Evolutionary conservation across 495 filamentous ascomycete genomes (phyloP).

Genomic region (Friedmanniomyces endolithicus): DNA sequence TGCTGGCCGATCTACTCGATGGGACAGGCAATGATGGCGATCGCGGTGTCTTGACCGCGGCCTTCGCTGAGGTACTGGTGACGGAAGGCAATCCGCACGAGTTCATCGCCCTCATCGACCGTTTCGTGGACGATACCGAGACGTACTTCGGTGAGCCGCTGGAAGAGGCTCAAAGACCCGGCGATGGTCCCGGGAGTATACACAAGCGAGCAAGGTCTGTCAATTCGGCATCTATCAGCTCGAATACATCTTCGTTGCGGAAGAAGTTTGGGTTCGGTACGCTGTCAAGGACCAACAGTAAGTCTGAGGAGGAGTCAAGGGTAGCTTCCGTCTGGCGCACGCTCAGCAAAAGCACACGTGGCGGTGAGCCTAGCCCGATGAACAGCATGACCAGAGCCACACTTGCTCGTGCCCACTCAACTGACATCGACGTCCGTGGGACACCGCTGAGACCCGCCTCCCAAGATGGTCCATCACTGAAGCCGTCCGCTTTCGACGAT

Average conservation of each 20-base stretch:
- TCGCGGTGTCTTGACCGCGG: conserved; percentile 75
- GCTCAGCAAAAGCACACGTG: conserved; percentile 67
- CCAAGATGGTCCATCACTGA: conserved; percentile 40
- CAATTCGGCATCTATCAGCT: conserved; percentile 47
- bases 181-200: conserved; percentile 35
- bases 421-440: conserved; percentile 52
- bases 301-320: conserved; percentile 54
- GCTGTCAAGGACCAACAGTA: conserved; percentile 65
- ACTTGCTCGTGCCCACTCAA: conserved; percentile 66
- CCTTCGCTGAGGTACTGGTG: conserved; percentile 80
- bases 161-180: conserved; percentile 22
- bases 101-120: conserved; percentile 82
- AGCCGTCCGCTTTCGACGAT: conserved; percentile 41
- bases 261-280: conserved; percentile 69
- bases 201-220: conserved; percentile 37
- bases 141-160: conserved; percentile 63
- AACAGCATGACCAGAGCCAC: conserved; percentile 50
- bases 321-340: conserved; percentile 73
- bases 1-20: conserved; percentile 78
- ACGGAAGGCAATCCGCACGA: conserved; percentile 63
- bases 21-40: conserved; percentile 92
- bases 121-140: conserved; percentile 84
- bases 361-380: conserved; percentile 36
- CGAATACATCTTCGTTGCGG: conserved; percentile 72
- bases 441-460: conserved; percentile 33